A percentile compares a stretch with the other conserved stretches of the same genome.
These are phyloP conservation scores for Corylus avellana DNA, from an alignment of 306 rosid species.

Conservation along the genomic window DNA sequence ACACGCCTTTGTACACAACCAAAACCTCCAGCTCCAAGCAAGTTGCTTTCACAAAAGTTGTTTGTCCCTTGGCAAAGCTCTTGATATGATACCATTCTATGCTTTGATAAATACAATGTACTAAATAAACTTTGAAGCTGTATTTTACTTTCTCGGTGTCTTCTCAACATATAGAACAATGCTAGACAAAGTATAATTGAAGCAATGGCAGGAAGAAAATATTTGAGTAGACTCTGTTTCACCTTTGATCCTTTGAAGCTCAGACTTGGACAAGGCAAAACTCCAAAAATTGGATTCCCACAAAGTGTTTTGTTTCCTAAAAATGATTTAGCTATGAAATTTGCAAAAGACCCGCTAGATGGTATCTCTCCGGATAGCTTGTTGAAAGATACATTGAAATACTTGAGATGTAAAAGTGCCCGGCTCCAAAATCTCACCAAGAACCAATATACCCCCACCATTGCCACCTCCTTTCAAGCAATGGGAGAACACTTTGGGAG, in stretches of 20 bases:
- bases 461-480: constrained; percentile 84
- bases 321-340: too few relatives aligned
- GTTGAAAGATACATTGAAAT: too few relatives aligned
- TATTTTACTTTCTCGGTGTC: not conserved
- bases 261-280: too few relatives aligned
- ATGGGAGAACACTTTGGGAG: constrained; percentile 91
- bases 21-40: not conserved
- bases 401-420: too few relatives aligned
- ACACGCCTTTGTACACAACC: not conserved
- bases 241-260: too few relatives aligned
- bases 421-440: constrained; percentile 97
- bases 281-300: too few relatives aligned
- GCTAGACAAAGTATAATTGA: not conserved
- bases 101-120: not conserved
- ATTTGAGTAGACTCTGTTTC: too few relatives aligned
- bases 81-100: not conserved
- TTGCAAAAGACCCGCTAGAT: too few relatives aligned
- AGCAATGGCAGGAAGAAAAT: too few relatives aligned
- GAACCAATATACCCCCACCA: constrained; percentile 97
- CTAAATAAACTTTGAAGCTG: not conserved
- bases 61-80: not conserved
- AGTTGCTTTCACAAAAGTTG: not conserved
- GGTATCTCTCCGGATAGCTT: too few relatives aligned
- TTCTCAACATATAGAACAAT: not conserved
- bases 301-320: too few relatives aligned